Base-by-base conservation (phyloP, 202 grass and related monocot genomes). In the Panicum hallii region DNA sequence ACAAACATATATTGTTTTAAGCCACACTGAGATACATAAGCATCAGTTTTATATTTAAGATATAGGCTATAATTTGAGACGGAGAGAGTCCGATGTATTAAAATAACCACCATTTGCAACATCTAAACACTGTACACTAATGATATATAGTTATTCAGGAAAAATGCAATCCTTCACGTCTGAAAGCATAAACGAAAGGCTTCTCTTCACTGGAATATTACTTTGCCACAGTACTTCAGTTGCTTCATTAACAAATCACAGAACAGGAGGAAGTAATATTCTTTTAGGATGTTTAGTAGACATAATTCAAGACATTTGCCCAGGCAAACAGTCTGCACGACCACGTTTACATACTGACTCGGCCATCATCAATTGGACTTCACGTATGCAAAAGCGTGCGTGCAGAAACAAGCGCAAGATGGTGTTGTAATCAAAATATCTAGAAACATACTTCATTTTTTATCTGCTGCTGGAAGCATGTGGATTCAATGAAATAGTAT, bases 401-500 rank as follows among this genome's bases (percentile, higher is more conserved):
- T 45, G 8, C 70, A 63, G 60, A 63, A 26, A 63, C 60, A 73
- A 52, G 15, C 7, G 17, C 15, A 19, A 11, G 69, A 52, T 19
- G 28, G 1, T 50, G 45, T 19, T 19, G 8, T 10, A 6, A 26
- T 44, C 67, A 28, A 47, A 70, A 32, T 5, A 73, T 53, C 69
- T 30, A 50, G 7, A 73, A 73, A 4, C 48, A 38, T 50, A 72
- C 13, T 50, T 1, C n/a, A 70, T 8, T 48, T 46, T 46, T 44
- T 44, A 15, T 70, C 44, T 48, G 44, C 3, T 28, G 22, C 43
- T 30, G 12, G 5, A 48, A 71, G 71, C 71, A 54, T 54, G 71
- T 74, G 48, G 52, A 54, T 74, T 55, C 71, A 74, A 3, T 74
- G 48, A 74, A 55, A 6, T 54, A 32, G 23, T 63, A 12, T 13